These are phyloP conservation scores for Casuarina cunninghamiana DNA, from an alignment of 306 rosid species.

Conservation along the genomic window DNA sequence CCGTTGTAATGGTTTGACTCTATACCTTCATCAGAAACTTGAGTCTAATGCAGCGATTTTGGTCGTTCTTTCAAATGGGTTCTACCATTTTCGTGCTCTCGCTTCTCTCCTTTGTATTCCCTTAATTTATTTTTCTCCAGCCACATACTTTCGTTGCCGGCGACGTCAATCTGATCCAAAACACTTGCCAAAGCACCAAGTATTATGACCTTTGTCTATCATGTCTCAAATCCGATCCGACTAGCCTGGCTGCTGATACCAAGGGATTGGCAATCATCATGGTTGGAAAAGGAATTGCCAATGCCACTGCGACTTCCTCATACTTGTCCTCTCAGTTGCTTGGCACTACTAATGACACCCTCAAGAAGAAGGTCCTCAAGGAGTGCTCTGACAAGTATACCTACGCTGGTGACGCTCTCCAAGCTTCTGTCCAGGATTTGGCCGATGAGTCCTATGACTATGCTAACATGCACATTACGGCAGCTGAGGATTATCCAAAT, in stretches of 20 bases:
- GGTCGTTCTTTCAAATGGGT: slow-evolving; percentile 29
- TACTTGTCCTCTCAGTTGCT: slow-evolving; percentile 64
- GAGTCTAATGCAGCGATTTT: too few relatives aligned
- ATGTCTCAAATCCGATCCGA: slow-evolving; percentile 63
- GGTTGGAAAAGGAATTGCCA: slow-evolving; percentile 54
- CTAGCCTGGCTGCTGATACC: slow-evolving; percentile 57
- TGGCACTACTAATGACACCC: slow-evolving; percentile 29
- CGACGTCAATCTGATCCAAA: slow-evolving; percentile 61
- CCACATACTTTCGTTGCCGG: slow-evolving; percentile 31
- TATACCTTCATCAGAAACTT: background rate
- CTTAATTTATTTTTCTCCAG: slow-evolving; percentile 12
- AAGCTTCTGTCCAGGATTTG: slow-evolving; percentile 57
- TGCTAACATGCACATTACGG: slow-evolving; percentile 70
- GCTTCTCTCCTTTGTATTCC: slow-evolving; percentile 33
- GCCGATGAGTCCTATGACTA: slow-evolving; percentile 61
- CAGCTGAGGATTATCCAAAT: slow-evolving; percentile 84
- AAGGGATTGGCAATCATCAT: slow-evolving; percentile 75
- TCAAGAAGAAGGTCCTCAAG: slow-evolving; percentile 45
- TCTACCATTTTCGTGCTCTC: slow-evolving; percentile 30
- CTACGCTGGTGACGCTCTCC: slow-evolving; percentile 66
- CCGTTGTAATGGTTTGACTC: background rate
- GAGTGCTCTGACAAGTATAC: slow-evolving; percentile 75
- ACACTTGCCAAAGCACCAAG: slow-evolving; percentile 74
- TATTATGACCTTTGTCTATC: slow-evolving; percentile 69
- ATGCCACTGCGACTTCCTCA: slow-evolving; percentile 72